Base-by-base conservation (phyloP, 345 rosid genomes). In the Salix purpurea region DNA sequence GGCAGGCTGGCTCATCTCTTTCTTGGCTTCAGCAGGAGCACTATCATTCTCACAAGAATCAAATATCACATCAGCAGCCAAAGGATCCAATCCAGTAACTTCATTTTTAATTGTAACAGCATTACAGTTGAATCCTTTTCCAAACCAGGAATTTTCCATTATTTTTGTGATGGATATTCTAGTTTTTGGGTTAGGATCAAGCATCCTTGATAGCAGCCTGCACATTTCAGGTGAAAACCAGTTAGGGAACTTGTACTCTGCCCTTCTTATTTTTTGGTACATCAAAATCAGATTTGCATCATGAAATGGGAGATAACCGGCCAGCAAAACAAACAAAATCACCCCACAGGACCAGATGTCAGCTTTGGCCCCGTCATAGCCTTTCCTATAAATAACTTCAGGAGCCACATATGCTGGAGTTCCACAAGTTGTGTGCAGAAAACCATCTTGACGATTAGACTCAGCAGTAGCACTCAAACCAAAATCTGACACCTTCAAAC, bases 271-370 rank as follows among this genome's bases (percentile, higher is more conserved):
- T 72, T 78, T 78, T 61, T 23, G 40, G 12, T 78, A 78, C 73
- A 72, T 12, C n/a, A 30, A 26, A 50, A 78, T 67, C 26, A 72
- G 30, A 72, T 78, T 78, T 7, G 67, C 72, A 42, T 78, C 77
- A 73, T 73, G 62, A 26, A 73, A 77, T 64, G 80, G 80, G 19
- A 78, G 81, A 72, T 21, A 44, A 26, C 73, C 69, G 11, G 81
- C 77, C 34, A 78, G 37, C 73, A 78, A 42, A 40, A 78, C 81
- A n/a, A 66, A 78, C n/a, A 78, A 78, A 46, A 72, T 66, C 72
- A 78, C 81, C 14, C 80, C 72, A 18, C 72, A 78, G 52, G 80
- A 72, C 80, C 72, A 78, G 65, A 78, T 78, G 66, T 77, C 80
- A 23, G 75, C 71, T 71, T 71, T 77, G 1, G 80, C 76, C 14